A percentile compares a stretch with the other conserved stretches of the same genome.
Conservation (phyloP, 2,329 filamentous ascomycete genomes). For the Chrysosphaeria jannelii region DNA sequence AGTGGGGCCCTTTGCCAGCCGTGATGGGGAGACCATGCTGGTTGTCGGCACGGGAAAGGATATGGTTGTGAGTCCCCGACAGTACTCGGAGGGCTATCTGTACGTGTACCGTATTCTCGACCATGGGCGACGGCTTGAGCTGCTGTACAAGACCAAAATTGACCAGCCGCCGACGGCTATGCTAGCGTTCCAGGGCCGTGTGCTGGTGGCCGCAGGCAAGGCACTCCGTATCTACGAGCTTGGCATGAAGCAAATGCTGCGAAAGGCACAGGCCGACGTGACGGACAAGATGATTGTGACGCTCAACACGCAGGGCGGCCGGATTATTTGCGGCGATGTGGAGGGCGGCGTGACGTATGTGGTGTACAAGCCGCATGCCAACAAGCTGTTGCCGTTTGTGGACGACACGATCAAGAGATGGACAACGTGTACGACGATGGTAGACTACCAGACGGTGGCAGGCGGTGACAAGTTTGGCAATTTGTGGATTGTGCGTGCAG, state of each 20-base stretch:
- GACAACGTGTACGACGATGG: constrained; percentile 76
- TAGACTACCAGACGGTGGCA: constrained; percentile 87
- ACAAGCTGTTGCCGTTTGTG: constrained; percentile 73
- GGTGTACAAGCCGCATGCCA: constrained; percentile 77
- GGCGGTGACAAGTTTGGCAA: constrained; percentile 97
- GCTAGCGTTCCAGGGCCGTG: constrained; percentile 68
- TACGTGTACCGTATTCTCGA: constrained; percentile 79
- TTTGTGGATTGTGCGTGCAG: constrained; percentile 71
- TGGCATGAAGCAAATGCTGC: constrained; percentile 70
- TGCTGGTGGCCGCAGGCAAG: constrained; percentile 62
- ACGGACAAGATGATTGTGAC: constrained; percentile 62
- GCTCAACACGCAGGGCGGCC: constrained; percentile 66
- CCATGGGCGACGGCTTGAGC: constrained; percentile 64
- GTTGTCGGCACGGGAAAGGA: constrained; percentile 86
- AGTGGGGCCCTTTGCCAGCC: constrained; percentile 59
- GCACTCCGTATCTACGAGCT: constrained; percentile 72
- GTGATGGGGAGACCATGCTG: constrained; percentile 73
- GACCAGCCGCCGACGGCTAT: constrained; percentile 76
- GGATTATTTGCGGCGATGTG: constrained; percentile 76
- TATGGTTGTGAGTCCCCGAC: constrained; percentile 47
- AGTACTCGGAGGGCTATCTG: constrained; percentile 52
- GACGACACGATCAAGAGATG: constrained; percentile 76
- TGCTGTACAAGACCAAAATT: constrained; percentile 87
- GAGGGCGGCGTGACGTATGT: constrained; percentile 78
- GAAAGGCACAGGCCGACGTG: constrained; percentile 64